Percentiles rank a stretch among this genome's conserved stretches.
Evolutionary conservation across 2,329 filamentous ascomycete genomes (phyloP).

Genomic region (Boeremia lycopersici): DNA sequence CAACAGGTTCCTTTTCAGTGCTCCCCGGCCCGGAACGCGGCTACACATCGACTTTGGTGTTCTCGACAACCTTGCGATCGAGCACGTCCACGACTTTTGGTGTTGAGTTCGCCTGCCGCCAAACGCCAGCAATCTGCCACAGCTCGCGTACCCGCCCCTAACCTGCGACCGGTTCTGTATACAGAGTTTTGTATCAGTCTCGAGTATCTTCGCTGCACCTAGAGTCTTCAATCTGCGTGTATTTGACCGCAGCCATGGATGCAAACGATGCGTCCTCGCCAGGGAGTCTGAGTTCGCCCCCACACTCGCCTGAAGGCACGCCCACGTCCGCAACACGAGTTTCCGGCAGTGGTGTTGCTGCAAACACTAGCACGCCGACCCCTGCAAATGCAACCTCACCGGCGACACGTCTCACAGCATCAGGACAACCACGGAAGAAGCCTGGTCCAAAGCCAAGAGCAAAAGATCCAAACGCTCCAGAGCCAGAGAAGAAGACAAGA

Average conservation of each 20-base stretch:
- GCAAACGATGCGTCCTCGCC: constrained; percentile 43
- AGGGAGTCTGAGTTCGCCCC: constrained; percentile 46
- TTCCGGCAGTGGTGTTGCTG: constrained; percentile 34
- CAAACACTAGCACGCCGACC: constrained; percentile 35
- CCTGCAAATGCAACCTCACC: constrained; percentile 38
- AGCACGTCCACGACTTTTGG: constrained; percentile 37
- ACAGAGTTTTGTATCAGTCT: not conserved
- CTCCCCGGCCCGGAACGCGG: constrained; percentile 24
- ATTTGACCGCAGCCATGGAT: constrained; percentile 37
- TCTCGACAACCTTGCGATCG: constrained; percentile 37
- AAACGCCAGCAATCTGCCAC: constrained; percentile 21
- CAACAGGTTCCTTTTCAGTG: constrained; percentile 26
- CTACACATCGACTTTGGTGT: constrained; percentile 42
- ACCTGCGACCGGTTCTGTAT: constrained; percentile 1
- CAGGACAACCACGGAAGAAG: constrained; percentile 49
- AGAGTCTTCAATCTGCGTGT: not conserved
- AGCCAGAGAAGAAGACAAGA: constrained; percentile 51
- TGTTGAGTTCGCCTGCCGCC: constrained; percentile 40
- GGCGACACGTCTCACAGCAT: constrained; percentile 42
- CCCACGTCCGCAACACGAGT: constrained; percentile 41
- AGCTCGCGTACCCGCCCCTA: constrained; percentile 6
- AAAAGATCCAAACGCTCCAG: constrained; percentile 43
- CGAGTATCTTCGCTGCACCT: constrained; percentile 5
- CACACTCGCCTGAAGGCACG: constrained; percentile 46
- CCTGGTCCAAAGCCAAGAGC: constrained; percentile 51